Evolutionary conservation across 116 monocot species (phyloP).

Genomic region (Trichopus zeylanicus): DNA sequence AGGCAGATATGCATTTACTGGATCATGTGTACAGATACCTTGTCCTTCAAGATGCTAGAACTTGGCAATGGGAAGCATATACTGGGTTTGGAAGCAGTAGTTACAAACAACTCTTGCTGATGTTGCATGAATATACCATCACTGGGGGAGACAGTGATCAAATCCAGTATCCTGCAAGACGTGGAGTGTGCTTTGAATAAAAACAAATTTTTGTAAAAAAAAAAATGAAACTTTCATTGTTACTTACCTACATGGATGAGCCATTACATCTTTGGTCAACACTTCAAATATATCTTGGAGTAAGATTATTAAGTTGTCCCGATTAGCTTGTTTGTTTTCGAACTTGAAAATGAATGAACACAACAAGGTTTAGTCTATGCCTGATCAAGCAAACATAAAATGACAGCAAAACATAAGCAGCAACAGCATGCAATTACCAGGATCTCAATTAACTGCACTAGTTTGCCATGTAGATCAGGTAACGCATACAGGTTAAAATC

Average conservation of each 20-base stretch:
- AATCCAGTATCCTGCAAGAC: conserved; percentile 43
- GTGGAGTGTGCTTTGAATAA: background rate
- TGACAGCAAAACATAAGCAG: background rate
- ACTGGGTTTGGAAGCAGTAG: conserved; percentile 12
- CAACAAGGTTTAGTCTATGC: background rate
- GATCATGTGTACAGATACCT: conserved; percentile 28
- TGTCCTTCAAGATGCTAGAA: conserved; percentile 28
- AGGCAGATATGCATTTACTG: background rate
- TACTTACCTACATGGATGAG: conserved; percentile 32
- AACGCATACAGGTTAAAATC: conserved; percentile 51
- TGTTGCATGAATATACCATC: conserved; percentile 15
- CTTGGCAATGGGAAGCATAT: conserved; percentile 53
- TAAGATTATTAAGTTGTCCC: conserved; percentile 39
- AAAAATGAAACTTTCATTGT: background rate
- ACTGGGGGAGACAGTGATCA: conserved; percentile 24
- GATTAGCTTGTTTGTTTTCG: conserved; percentile 34
- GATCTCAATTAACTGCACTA: conserved; percentile 30
- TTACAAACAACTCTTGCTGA: conserved; percentile 39
- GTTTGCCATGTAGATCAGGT: conserved; percentile 42
- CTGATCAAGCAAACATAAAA: background rate
- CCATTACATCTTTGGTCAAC: conserved; percentile 56
- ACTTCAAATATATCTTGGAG: conserved; percentile 78
- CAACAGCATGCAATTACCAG: conserved; percentile 30
- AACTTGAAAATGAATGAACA: conserved; percentile 20
- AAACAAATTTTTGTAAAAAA: conserved; percentile 1